Base-by-base conservation (phyloP, 345 rosid species). In the Euphorbia lathyris region DNA sequence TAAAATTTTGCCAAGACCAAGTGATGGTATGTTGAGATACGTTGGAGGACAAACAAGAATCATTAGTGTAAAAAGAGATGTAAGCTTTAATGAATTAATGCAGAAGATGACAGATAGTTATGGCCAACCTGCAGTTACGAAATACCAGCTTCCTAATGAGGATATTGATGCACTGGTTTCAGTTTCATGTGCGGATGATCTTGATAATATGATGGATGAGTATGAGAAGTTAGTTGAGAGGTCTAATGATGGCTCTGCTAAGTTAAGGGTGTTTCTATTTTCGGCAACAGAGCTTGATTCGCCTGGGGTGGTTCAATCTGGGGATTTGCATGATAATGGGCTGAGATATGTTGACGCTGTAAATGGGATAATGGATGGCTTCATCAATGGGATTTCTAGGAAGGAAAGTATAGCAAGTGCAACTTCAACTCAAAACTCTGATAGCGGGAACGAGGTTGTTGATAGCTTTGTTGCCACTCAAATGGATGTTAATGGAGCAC, bases 161-260 rank as follows among this genome's bases (percentile, higher is more conserved):
- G 96, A 90, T 74, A 87, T 90, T 76, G 96, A 90, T 78, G 87
- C 96, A 9, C 78, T 90, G 77, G 88, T 90, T 29, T 88, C 96
- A 1, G 85, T 90, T 75, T 83, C 91, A 12, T 86, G 88, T 65
- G 77, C 85, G 12, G 96, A 90, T 70, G 96, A 90, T 81, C 88
- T 90, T 40, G 90, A 86, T 73, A 85, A 87, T 72, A 86, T 90
- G 96, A 85, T 90, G 91, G 93, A 86, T 36, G 93, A 90, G 81
- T 90, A 85, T 82, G 87, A 87, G 73, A 87, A 84, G 77, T 77
- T 87, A 80, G 72, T 76, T 65, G 82, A 84, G 67, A 87, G 86
- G 77, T 84, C 87, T 74, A 72, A 80, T 13, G 88, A 87, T 83
- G 88, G 90, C 13, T 87, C 92, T 60, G 87, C 83, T 71, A 90